phyloP scores from a whole-genome alignment of 1,139 yeast species.

The Petasospora fabianii region DNA sequence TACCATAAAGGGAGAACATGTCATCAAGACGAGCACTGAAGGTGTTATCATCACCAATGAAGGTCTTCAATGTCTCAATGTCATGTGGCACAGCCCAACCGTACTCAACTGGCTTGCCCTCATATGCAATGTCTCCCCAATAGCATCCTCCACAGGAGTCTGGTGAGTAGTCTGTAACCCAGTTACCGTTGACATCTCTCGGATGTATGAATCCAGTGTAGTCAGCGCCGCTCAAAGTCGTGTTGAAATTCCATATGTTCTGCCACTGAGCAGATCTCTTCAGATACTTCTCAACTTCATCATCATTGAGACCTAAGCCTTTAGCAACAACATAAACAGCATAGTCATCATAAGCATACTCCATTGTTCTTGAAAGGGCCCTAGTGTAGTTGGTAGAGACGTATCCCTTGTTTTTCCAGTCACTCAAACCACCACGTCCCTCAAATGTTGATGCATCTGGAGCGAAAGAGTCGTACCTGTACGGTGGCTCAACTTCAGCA shows the following conservation, averaged over 20 bases:
- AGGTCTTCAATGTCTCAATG: conserved; percentile 29
- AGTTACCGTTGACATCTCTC: conserved; percentile 32
- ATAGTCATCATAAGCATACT: conserved; percentile 39
- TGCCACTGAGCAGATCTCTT: conserved; percentile 38
- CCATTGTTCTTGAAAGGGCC: conserved; percentile 37
- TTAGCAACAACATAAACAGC: conserved; percentile 36
- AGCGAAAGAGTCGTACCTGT: conserved; percentile 29
- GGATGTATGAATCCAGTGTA: conserved; percentile 38
- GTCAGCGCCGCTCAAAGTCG: conserved; percentile 22
- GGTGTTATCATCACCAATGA: conserved; percentile 32
- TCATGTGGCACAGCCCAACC: conserved; percentile 38
- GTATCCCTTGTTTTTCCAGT: conserved; percentile 34
- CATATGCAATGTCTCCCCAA: conserved; percentile 34
- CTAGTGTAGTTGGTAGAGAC: conserved; percentile 34
- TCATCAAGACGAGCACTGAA: conserved; percentile 35
- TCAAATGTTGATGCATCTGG: conserved; percentile 32
- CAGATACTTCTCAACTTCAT: conserved; percentile 32
- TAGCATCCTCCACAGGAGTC: conserved; percentile 34
- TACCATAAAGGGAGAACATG: conserved; percentile 35
- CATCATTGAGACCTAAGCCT: conserved; percentile 28
- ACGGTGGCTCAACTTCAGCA: conserved; percentile 36
- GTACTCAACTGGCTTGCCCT: conserved; percentile 34
- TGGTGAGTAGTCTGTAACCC: conserved; percentile 32
- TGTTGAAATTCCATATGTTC: conserved; percentile 37
- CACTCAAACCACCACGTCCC: conserved; percentile 36